A percentile compares a stretch with the other conserved stretches of the same genome.
Conservation (phyloP, 306 rosid genomes). For the Prunus dulcis region DNA sequence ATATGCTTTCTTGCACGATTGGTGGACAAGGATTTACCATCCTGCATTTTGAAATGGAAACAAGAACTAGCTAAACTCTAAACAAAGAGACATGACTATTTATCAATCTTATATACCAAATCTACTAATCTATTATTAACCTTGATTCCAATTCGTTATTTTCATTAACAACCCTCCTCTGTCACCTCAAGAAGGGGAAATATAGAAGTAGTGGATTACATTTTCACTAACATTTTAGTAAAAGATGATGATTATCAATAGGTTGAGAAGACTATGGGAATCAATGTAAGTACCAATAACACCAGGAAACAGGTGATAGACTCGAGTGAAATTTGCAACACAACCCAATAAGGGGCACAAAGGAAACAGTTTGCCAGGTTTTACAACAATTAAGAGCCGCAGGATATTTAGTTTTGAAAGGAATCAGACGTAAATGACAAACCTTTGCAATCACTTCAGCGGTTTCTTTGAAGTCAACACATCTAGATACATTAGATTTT, state of each 20-base stretch:
- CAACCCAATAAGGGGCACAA: background rate
- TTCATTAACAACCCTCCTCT: background rate
- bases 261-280: background rate
- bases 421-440: background rate
- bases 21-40: background rate
- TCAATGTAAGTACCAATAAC: background rate
- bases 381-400: background rate
- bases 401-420: background rate
- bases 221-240: background rate
- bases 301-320: background rate
- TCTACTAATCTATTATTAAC: background rate
- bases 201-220: background rate
- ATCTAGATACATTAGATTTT: conserved; percentile 89
- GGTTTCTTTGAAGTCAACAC: conserved; percentile 91
- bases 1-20: background rate
- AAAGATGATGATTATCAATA: background rate
- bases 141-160: background rate
- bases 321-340: background rate
- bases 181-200: background rate
- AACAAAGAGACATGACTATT: background rate
- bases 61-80: background rate
- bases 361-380: background rate
- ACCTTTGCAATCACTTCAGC: conserved; percentile 99
- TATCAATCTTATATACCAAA: background rate
- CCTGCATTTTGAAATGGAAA: background rate